Base-by-base conservation (phyloP, 768 basidiomycete species). In the Tulasnella sp. region DNA sequence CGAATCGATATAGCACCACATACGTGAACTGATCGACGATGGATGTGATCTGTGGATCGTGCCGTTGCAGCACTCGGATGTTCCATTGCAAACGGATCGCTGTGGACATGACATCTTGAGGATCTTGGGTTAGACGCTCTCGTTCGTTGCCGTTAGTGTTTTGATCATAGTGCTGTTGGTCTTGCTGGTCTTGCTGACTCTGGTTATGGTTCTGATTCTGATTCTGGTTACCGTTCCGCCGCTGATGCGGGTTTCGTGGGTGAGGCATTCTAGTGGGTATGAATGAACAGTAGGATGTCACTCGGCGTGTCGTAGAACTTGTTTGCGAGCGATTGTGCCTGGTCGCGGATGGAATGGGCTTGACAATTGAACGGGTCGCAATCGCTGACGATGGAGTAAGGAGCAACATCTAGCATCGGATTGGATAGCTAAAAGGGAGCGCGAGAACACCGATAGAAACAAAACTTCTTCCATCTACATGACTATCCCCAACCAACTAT, bases 11-110 rank as follows among this genome's bases (percentile, higher is more conserved):
- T 3, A 64, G 88, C 74, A 72, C 87, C 87, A 57, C 87, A 73
- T 90, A 86, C 65, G 83, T 86, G 75, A 90, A 89, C 66, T 89
- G 86, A 73, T 92, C 88, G 65, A 89, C 81, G 65, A 91, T 87
- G 30, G 83, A 81, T 55, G 78, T 72, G 65, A 92, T 89, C 31
- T 85, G 80, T 11, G 87, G 81, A 67, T 92, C 88, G 66, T 86
- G 78, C 62, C 85, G 78, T 50, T 83, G 79, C 24, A 92, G 75
- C 59, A 87, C 85, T 66, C 82, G 87, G 72, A 91, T 80, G 73
- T 91, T 91, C 62, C 62, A 62, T 30, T 44, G 62, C 27, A 62
- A 49, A 25, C 60, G 59, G 41, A 58, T 50, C 48, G 62, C 62
- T 2, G 62, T 63, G 27, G 62, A 61, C 62, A 62, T 62, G 57